Evolutionary conservation across 163 green algal genomes (phyloP).

Genomic region (Chlamydomonas reinhardtii): DNA sequence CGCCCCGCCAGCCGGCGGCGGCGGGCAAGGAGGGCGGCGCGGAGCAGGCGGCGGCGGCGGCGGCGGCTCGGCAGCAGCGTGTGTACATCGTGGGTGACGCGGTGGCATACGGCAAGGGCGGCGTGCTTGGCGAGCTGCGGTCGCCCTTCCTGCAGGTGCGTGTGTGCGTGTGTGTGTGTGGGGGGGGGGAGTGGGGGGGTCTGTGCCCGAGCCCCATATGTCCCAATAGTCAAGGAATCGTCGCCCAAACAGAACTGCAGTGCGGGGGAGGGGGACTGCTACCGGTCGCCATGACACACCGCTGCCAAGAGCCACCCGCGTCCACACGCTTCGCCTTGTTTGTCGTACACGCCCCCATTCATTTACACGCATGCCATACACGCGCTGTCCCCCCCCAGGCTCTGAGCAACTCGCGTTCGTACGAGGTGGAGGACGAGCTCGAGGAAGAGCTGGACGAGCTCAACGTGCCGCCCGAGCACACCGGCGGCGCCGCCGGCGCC

Average conservation of each 20-base stretch:
- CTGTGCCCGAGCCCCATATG: background rate
- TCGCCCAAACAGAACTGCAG: too few relatives aligned
- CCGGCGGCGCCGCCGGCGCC: background rate
- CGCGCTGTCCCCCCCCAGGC: background rate
- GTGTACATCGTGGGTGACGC: constrained; percentile 82
- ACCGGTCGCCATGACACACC: too few relatives aligned
- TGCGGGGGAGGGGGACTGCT: too few relatives aligned
- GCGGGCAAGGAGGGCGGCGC: background rate
- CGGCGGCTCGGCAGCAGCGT: constrained; percentile 61
- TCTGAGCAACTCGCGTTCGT: constrained; percentile 20
- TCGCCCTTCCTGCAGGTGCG: constrained; percentile 80
- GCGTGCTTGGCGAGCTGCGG: constrained; percentile 81
- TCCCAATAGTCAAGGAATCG: too few relatives aligned
- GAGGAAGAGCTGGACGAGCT: constrained; percentile 46
- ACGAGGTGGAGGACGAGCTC: constrained; percentile 46
- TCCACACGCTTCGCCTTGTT: too few relatives aligned
- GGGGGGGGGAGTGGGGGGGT: background rate
- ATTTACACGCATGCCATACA: too few relatives aligned
- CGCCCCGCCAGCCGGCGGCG: background rate
- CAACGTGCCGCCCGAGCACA: background rate
- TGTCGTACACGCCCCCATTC: too few relatives aligned
- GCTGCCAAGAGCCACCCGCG: too few relatives aligned
- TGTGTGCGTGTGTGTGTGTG: background rate
- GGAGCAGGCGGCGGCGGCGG: too few relatives aligned
- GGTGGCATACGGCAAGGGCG: constrained; percentile 66